phyloP scores from a whole-genome alignment of 2,329 filamentous ascomycete species.

The Paraphoma chrysanthemicola region DNA sequence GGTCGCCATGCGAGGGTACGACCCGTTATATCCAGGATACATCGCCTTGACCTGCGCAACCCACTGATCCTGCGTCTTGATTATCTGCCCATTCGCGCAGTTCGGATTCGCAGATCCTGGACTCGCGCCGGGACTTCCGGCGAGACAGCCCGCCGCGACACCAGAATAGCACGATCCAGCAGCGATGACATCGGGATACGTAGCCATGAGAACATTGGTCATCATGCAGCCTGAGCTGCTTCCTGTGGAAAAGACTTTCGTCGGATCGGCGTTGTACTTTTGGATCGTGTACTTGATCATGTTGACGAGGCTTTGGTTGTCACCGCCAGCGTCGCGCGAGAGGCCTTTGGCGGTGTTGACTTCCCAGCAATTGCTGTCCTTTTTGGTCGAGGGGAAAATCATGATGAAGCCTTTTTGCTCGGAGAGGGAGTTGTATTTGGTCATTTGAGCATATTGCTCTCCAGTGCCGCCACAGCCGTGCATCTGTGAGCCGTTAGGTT shows the following conservation, averaged over 20 bases:
- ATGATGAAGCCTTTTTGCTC: slow-evolving; percentile 65
- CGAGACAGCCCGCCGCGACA: slow-evolving; percentile 36
- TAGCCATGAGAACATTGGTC: slow-evolving; percentile 38
- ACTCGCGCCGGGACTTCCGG: slow-evolving; percentile 51
- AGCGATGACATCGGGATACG: slow-evolving; percentile 37
- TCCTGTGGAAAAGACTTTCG: slow-evolving; percentile 51
- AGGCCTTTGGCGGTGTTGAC: slow-evolving; percentile 61
- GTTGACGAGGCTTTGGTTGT: slow-evolving; percentile 62
- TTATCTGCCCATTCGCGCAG: slow-evolving; percentile 28
- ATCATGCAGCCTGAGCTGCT: slow-evolving; percentile 40
- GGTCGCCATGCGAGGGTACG: slow-evolving; percentile 44
- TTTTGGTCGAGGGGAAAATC: slow-evolving; percentile 63
- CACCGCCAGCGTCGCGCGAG: slow-evolving; percentile 63
- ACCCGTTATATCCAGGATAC: slow-evolving; percentile 47
- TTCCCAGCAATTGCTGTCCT: slow-evolving; percentile 64
- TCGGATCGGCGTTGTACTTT: slow-evolving; percentile 60
- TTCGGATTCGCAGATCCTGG: slow-evolving; percentile 22
- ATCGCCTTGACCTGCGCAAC: slow-evolving; percentile 40
- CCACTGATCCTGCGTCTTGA: slow-evolving; percentile 37
- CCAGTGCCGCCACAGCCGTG: slow-evolving; percentile 48
- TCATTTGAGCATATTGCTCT: slow-evolving; percentile 27
- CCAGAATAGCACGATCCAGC: slow-evolving; percentile 37
- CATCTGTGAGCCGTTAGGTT: slow-evolving; percentile 17
- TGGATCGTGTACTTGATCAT: slow-evolving; percentile 64
- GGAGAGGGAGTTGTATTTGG: slow-evolving; percentile 49